A percentile compares a stretch with the other conserved stretches of the same genome.
Evolutionary conservation across 192 early-diverging fungal genomes (phyloP).

Genomic region (Spizellomyces sp.): DNA sequence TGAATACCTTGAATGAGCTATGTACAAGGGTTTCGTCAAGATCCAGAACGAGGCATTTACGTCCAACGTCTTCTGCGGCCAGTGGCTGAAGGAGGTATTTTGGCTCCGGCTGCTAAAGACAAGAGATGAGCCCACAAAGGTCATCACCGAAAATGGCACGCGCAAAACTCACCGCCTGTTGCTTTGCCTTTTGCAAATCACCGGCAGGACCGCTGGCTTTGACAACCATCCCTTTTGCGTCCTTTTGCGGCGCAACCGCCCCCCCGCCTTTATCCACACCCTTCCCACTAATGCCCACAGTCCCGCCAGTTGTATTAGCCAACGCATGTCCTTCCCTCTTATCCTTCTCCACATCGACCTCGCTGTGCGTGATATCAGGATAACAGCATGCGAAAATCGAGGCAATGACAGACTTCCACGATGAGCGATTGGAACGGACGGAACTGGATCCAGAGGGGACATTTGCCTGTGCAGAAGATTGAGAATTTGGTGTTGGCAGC

Average conservation of each 20-base stretch:
- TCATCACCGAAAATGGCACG: too few relatives aligned
- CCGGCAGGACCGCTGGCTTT: not conserved
- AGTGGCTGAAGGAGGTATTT: slow-evolving; percentile 49
- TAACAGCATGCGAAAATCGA: slow-evolving; percentile 7
- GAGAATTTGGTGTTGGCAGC: slow-evolving; percentile 8
- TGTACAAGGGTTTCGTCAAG: slow-evolving; percentile 98
- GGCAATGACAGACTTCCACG: not conserved
- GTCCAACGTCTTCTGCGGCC: slow-evolving; percentile 63
- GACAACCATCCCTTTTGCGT: not conserved
- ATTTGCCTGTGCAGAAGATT: not conserved
- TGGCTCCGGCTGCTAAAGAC: not conserved
- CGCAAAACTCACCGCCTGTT: not conserved
- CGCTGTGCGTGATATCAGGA: slow-evolving; percentile 1
- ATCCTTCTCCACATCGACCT: not conserved
- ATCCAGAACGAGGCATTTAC: slow-evolving; percentile 95
- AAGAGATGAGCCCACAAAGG: not conserved
- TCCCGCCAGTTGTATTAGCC: not conserved
- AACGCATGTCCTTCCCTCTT: not conserved
- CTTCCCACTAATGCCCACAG: not conserved
- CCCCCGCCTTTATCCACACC: not conserved
- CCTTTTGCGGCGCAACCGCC: not conserved
- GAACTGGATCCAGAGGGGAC: not conserved
- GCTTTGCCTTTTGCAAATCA: not conserved
- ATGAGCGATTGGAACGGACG: not conserved
- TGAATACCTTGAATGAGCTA: slow-evolving; percentile 80